Evolutionary conservation across 108 stramenopile species (phyloP).

Genomic region (Craspedostauros australis): DNA sequence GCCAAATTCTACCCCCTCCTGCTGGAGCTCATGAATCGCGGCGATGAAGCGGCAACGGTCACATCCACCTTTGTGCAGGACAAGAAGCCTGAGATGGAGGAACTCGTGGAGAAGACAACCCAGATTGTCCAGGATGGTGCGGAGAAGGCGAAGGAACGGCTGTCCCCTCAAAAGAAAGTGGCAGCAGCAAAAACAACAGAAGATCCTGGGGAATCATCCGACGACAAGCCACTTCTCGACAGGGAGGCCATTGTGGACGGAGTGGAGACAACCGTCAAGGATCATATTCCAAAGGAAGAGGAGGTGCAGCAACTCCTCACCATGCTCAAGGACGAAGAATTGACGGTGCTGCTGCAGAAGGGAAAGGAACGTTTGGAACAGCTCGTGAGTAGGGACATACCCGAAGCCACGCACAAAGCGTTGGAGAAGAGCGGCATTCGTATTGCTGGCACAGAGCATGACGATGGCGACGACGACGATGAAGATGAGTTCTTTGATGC

Average conservation of each 20-base stretch:
- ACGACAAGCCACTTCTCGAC: not conserved
- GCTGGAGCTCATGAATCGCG: slow-evolving; percentile 48
- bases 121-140: slow-evolving; percentile 17
- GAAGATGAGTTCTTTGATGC: not conserved
- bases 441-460: too few relatives aligned
- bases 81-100: slow-evolving; percentile 12
- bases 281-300: slow-evolving; percentile 15
- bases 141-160: slow-evolving; percentile 5
- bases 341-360: slow-evolving; percentile 59
- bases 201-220: slow-evolving; percentile 2
- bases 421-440: slow-evolving; percentile 58
- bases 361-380: slow-evolving; percentile 58
- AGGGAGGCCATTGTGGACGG: slow-evolving; percentile 8
- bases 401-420: slow-evolving; percentile 44
- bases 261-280: slow-evolving; percentile 18
- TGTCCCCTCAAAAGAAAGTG: slow-evolving; percentile 1
- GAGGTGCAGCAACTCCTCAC: slow-evolving; percentile 56
- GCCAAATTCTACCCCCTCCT: slow-evolving; percentile 78
- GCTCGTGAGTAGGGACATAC: slow-evolving; percentile 57
- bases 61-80: slow-evolving; percentile 25
- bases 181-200: slow-evolving; percentile 13
- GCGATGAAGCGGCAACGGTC: slow-evolving; percentile 32
- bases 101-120: slow-evolving; percentile 8
- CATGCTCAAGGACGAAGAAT: slow-evolving; percentile 80
- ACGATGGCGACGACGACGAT: slow-evolving; percentile 20